phyloP scores from a whole-genome alignment of 768 basidiomycete genomes.

The Hypsizygus marmoreus region DNA sequence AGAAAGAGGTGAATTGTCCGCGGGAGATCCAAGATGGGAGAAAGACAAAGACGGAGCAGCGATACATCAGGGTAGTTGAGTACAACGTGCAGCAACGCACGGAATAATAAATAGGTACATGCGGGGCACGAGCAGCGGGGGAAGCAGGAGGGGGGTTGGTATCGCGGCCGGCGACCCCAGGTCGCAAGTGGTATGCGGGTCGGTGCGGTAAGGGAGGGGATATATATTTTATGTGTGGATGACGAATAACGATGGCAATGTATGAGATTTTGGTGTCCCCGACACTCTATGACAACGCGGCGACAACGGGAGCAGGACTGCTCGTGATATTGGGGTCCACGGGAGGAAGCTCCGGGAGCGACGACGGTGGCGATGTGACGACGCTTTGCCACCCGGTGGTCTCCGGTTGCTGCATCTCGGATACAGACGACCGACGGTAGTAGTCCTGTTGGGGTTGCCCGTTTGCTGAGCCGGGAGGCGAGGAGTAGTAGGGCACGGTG shows the following conservation, averaged over 20 bases:
- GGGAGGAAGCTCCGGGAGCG: constrained; percentile 1
- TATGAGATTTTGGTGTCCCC: too few relatives aligned
- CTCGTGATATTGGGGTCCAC: neutral
- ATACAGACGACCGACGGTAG: constrained; percentile 16
- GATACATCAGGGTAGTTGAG: constrained; percentile 8
- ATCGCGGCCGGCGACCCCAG: constrained; percentile 24
- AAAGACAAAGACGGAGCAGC: neutral
- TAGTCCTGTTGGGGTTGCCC: constrained; percentile 9
- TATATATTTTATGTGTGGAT: constrained; percentile 4
- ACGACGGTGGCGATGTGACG: constrained; percentile 9
- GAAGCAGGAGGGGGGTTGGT: constrained; percentile 12
- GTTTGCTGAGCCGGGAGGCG: constrained; percentile 10
- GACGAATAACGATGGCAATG: too few relatives aligned
- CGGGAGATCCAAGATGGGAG: constrained; percentile 10
- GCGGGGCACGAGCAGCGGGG: constrained; percentile 4
- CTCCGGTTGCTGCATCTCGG: constrained; percentile 9
- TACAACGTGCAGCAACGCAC: constrained; percentile 4
- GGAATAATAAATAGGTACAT: constrained; percentile 23
- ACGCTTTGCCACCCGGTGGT: constrained; percentile 9
- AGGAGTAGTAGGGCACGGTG: constrained; percentile 17
- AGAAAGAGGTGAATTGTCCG: neutral
- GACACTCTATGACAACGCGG: neutral
- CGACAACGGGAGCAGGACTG: constrained; percentile 4
- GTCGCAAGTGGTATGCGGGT: constrained; percentile 9
- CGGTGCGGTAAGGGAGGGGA: neutral